phyloP scores from a whole-genome alignment of 345 rosid genomes.

The Excoecaria cochinchinensis region DNA sequence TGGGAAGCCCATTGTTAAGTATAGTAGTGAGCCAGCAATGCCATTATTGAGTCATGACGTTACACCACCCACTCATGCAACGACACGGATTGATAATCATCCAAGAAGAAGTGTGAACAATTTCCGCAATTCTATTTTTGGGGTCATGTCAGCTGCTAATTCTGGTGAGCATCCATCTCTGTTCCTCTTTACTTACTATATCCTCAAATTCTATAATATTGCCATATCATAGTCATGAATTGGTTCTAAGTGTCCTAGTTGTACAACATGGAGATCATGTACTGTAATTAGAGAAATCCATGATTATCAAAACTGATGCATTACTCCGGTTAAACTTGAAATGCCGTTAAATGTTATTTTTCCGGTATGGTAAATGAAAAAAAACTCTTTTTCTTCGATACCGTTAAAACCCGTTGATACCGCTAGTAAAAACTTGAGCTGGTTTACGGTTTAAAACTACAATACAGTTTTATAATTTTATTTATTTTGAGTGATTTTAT shows the following conservation, averaged over 20 bases:
- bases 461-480: too few species aligned
- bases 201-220: not conserved
- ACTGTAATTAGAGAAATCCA: not conserved
- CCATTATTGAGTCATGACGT: slow-evolving; percentile 22
- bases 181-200: not conserved
- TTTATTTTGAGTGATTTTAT: too few species aligned
- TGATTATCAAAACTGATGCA: too few species aligned
- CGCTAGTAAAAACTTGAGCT: too few species aligned
- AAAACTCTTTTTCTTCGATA: too few species aligned
- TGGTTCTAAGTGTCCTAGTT: not conserved
- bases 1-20: slow-evolving; percentile 45
- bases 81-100: slow-evolving; percentile 31
- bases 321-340: too few species aligned
- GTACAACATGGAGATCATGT: not conserved
- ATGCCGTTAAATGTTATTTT: too few species aligned
- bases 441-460: too few species aligned
- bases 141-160: slow-evolving; percentile 67
- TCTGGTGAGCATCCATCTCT: slow-evolving; percentile 33
- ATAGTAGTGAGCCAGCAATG: slow-evolving; percentile 60
- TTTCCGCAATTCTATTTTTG: slow-evolving; percentile 71
- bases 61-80: slow-evolving; percentile 28
- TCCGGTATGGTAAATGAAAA: too few species aligned
- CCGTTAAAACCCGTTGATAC: too few species aligned
- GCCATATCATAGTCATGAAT: not conserved
- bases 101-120: slow-evolving; percentile 44